Evolutionary conservation across 2,329 filamentous ascomycete genomes (phyloP), one percentile per base, ranked within the genome.

Genomic region (Xylariaceae sp.): DNA sequence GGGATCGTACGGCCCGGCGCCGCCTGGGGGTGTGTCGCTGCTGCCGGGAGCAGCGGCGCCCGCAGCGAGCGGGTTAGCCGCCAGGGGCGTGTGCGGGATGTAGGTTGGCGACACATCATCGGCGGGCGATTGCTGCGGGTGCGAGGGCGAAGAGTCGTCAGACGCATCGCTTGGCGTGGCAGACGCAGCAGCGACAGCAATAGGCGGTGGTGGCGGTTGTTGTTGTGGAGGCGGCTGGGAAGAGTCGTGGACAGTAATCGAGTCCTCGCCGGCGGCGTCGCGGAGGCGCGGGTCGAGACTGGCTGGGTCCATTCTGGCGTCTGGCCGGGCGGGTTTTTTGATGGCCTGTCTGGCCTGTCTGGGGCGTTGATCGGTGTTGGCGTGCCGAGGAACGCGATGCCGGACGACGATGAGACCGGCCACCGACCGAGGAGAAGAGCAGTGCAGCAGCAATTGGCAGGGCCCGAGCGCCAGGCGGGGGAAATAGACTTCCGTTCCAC

Each of bases 251-350:
- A 51, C 47, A 16, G 47, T 36, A 34, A 50, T 49, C 21, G 49
- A 50, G 19, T 51, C 50, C 16, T 50, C 42, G 32, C 43, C 43
- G 16, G 38, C 33, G 21, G 45, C 49, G 21, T 47, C 50, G 14
- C 47, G 46, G 25, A 53, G 49, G 33, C 51, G 49, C 33, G 49
- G 50, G 34, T 53, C 50, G 33, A 53, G 44, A 26, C 50, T 50
- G 32, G 45, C 40, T 11, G 49, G 44, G 46, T 50, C 47, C 50
- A 53, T 53, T n/a, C n/a, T n/a, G n/a, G n/a, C n/a, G n/a, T n/a
- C 17, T 29, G 13, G 8, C n/a, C 10, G 28, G 12, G 28, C 10
- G 15, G n/a, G 13, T 29, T 17, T n/a, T n/a, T n/a, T n/a, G n/a
- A n/a, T n/a, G n/a, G n/a, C n/a, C 18, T n/a, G 7, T 12, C 24